Percentiles rank a stretch among this genome's conserved stretches.
phyloP scores from a whole-genome alignment of 352 stramenopile species.

The Globisporangium parvum region DNA sequence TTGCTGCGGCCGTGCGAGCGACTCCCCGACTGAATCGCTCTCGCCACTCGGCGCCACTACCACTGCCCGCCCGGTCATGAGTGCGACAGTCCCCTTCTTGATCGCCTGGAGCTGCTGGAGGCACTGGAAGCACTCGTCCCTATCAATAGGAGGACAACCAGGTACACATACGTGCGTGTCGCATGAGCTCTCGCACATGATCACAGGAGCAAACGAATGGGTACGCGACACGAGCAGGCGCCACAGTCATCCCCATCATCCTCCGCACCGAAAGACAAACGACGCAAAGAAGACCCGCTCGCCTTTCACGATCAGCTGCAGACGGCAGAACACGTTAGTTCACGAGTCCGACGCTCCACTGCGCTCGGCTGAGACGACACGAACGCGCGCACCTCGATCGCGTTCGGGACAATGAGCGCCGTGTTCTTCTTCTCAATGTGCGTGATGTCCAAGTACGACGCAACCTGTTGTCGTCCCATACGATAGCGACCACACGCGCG shows the following conservation, averaged over 20 bases:
- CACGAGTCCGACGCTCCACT: background rate
- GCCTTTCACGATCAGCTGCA: conserved; percentile 54
- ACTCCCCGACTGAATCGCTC: background rate
- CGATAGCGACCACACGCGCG: background rate
- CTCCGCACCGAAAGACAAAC: conserved; percentile 66
- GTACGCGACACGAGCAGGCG: too few species aligned
- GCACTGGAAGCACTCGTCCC: conserved; percentile 79
- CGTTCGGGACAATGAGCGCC: conserved; percentile 79
- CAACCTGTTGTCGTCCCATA: conserved; percentile 25
- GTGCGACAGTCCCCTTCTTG: conserved; percentile 56
- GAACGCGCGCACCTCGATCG: conserved; percentile 57
- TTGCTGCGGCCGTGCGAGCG: background rate
- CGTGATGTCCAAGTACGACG: conserved; percentile 67
- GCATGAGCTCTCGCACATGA: too few species aligned
- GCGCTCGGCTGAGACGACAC: background rate
- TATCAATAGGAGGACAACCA: conserved; percentile 14
- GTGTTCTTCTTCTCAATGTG: conserved; percentile 83
- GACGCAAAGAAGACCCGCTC: conserved; percentile 79
- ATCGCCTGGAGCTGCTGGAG: conserved; percentile 74
- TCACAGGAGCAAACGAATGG: too few species aligned
- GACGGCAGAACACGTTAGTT: background rate
- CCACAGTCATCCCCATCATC: background rate
- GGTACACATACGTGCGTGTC: background rate
- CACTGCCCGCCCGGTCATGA: conserved; percentile 27
- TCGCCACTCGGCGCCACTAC: background rate